Percentiles rank a stretch among this genome's conserved stretches.
These are phyloP conservation scores for Thalassiosira profunda DNA, from an alignment of 108 stramenopile species.

Conservation along the genomic window DNA sequence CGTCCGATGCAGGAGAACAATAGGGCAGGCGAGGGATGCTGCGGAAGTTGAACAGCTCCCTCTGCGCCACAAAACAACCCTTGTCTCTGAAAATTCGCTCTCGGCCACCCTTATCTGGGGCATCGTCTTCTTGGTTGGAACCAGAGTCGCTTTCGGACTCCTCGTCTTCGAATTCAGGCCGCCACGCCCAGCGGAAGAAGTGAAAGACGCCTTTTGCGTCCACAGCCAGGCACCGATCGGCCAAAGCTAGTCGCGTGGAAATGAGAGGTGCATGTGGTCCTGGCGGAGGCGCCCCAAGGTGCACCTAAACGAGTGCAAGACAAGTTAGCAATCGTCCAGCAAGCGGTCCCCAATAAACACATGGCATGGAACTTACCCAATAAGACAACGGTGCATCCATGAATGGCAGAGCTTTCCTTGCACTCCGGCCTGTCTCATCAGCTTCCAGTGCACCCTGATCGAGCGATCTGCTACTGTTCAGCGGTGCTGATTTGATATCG, in stretches of 20 bases:
- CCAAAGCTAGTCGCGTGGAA: slow-evolving; percentile 72
- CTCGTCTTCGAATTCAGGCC: slow-evolving; percentile 63
- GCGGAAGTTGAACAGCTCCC: slow-evolving; percentile 87
- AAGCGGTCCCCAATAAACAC: too few relatives aligned
- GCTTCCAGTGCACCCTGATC: background rate
- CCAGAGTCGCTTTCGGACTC: slow-evolving; percentile 29
- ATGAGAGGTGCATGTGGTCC: slow-evolving; percentile 87
- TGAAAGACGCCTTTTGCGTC: slow-evolving; percentile 91
- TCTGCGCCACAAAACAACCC: slow-evolving; percentile 89
- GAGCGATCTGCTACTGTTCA: background rate
- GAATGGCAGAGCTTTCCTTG: slow-evolving; percentile 61
- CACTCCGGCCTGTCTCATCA: slow-evolving; percentile 2
- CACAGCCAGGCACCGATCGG: slow-evolving; percentile 88
- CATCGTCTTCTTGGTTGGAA: slow-evolving; percentile 16
- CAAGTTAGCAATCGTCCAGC: too few relatives aligned
- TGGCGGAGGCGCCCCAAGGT: slow-evolving; percentile 89
- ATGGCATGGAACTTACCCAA: slow-evolving; percentile 58
- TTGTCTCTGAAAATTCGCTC: slow-evolving; percentile 58
- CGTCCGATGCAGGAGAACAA: slow-evolving; percentile 33
- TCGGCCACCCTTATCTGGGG: slow-evolving; percentile 3
- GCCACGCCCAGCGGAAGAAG: slow-evolving; percentile 93
- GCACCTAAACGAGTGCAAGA: slow-evolving; percentile 24
- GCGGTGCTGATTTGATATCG: slow-evolving; percentile 18
- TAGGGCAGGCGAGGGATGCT: slow-evolving; percentile 80
- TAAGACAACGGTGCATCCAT: slow-evolving; percentile 86